phyloP scores from a whole-genome alignment of 768 basidiomycete species.

The Russula griseocarnosa region DNA sequence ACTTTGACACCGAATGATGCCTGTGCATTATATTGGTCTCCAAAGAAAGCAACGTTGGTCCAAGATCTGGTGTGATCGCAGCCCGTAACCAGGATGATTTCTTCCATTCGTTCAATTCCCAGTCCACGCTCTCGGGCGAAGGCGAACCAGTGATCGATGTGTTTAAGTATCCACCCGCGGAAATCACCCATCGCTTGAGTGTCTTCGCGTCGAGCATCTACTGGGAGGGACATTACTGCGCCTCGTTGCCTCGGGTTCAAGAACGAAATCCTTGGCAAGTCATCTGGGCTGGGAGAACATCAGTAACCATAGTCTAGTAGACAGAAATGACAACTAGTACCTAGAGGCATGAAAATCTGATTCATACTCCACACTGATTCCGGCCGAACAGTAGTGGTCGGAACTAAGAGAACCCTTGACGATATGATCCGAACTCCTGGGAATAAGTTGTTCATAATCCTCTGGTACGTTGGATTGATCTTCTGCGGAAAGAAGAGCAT shows the following conservation, averaged over 20 bases:
- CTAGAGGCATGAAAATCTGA: neutral
- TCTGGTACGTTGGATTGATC: conserved; percentile 12
- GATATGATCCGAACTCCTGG: neutral
- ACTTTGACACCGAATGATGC: too few species aligned
- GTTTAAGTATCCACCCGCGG: conserved; percentile 1
- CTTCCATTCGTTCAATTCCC: conserved; percentile 3
- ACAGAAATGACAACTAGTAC: neutral
- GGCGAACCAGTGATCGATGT: neutral
- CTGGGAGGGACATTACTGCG: conserved; percentile 8
- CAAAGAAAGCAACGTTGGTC: neutral
- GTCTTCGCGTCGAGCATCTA: neutral
- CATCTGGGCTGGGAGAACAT: too few species aligned
- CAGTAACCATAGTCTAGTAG: too few species aligned
- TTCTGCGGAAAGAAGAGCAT: conserved; percentile 6
- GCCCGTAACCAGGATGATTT: conserved; percentile 1
- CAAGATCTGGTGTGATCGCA: neutral
- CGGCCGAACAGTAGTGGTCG: neutral
- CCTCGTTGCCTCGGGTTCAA: neutral
- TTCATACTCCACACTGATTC: neutral
- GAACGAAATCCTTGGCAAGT: too few species aligned
- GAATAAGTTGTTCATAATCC: neutral
- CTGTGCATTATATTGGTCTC: neutral
- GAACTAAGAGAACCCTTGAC: neutral
- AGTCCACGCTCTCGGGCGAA: neutral
- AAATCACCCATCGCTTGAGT: neutral